Conservation (phyloP, 768 basidiomycete species). For the Zangia roseola region DNA sequence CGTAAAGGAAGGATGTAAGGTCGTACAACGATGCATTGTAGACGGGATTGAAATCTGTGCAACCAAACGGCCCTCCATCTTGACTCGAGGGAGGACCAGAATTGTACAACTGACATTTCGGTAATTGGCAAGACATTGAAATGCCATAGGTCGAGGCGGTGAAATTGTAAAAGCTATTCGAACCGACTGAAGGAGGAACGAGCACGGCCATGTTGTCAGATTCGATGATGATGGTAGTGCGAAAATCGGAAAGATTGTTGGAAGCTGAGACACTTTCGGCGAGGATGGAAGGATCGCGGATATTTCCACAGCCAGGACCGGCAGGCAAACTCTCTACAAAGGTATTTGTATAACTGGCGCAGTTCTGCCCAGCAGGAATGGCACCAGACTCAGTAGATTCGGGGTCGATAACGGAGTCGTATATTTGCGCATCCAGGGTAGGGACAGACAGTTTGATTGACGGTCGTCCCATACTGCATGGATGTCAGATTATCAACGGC, state of each 20-base stretch:
- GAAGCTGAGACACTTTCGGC: background rate
- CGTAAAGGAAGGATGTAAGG: constrained; percentile 2
- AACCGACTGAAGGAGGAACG: background rate
- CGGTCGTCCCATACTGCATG: background rate
- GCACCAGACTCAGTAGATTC: background rate
- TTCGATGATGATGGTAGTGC: background rate
- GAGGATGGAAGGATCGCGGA: background rate
- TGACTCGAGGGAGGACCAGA: background rate
- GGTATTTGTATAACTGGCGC: background rate
- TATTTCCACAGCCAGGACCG: constrained; percentile 1
- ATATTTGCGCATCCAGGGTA: background rate
- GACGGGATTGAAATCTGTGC: background rate
- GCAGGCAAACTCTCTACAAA: background rate
- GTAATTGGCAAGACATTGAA: background rate
- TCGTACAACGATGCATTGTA: constrained; percentile 3
- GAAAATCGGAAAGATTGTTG: constrained; percentile 1
- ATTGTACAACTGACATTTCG: background rate
- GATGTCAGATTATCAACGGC: background rate
- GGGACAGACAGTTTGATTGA: background rate
- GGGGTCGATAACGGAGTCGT: background rate
- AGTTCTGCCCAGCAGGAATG: background rate
- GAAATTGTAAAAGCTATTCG: background rate
- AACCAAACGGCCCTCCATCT: background rate
- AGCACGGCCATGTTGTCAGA: background rate
- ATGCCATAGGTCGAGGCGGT: constrained; percentile 1